Evolutionary conservation across 2,329 filamentous ascomycete species (phyloP).

Genomic region (Drechslerella stenobrocha): DNA sequence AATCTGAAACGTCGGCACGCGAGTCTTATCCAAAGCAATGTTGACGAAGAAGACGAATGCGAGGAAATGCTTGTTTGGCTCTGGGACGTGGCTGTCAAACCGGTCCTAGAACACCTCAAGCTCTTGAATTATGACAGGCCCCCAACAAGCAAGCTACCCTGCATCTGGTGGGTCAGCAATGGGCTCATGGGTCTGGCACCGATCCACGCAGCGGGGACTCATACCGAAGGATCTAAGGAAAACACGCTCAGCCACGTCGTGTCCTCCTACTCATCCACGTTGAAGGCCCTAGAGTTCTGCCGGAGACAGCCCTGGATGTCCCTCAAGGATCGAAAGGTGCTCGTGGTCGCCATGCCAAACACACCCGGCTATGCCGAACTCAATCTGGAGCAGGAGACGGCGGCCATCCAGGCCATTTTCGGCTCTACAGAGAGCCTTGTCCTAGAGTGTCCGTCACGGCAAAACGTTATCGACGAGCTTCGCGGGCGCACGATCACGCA

Average conservation of each 20-base stretch:
- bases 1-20: neutral
- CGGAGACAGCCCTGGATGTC: neutral
- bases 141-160: constrained; percentile 18
- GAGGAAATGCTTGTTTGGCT: constrained; percentile 28
- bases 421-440: neutral
- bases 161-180: constrained; percentile 17
- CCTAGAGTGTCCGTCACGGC: neutral
- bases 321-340: neutral
- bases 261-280: constrained; percentile 15
- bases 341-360: neutral
- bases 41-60: too few relatives aligned
- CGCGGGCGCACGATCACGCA: constrained; percentile 8
- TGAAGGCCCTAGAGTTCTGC: constrained; percentile 15
- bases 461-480: constrained; percentile 5
- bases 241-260: constrained; percentile 5
- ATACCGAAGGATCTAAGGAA: neutral
- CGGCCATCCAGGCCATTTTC: constrained; percentile 2
- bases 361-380: constrained; percentile 1
- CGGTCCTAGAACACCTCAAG: constrained; percentile 16
- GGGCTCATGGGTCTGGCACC: constrained; percentile 15
- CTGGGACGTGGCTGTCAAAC: constrained; percentile 20
- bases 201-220: constrained; percentile 16
- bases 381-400: constrained; percentile 6
- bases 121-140: neutral
- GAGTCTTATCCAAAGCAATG: neutral